A percentile compares a stretch with the other conserved stretches of the same genome.
These are phyloP conservation scores for Globisporangium yorkense DNA, from an alignment of 352 stramenopile genomes.

Conservation along the genomic window DNA sequence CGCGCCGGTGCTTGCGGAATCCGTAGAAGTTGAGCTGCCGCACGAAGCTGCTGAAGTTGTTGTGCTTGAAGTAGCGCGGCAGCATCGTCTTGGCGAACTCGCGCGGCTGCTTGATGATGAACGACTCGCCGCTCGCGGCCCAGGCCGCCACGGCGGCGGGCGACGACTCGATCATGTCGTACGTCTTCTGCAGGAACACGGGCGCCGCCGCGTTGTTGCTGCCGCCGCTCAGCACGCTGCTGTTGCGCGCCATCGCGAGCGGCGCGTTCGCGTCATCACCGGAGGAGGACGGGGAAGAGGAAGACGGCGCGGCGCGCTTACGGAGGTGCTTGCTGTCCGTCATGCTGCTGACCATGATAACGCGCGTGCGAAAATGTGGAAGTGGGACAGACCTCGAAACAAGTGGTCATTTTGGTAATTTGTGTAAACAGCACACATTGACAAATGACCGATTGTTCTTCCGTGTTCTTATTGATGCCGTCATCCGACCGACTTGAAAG, in stretches of 20 bases:
- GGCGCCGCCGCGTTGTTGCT: constrained; percentile 27
- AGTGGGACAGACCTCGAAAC: not conserved
- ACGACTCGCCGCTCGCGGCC: constrained; percentile 75
- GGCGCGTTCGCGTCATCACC: not conserved
- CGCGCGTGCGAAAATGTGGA: too few relatives aligned
- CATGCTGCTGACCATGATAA: not conserved
- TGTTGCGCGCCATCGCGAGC: constrained; percentile 19
- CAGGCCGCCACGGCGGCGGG: constrained; percentile 69
- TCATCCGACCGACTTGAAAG: too few relatives aligned
- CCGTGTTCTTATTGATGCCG: too few relatives aligned
- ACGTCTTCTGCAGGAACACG: constrained; percentile 91
- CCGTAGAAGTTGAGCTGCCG: constrained; percentile 93
- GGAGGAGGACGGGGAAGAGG: not conserved
- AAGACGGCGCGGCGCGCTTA: constrained; percentile 1
- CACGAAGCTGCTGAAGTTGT: constrained; percentile 93
- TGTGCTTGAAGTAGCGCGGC: constrained; percentile 93
- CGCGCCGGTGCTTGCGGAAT: constrained; percentile 92
- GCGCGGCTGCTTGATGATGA: constrained; percentile 90
- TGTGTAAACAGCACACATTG: too few relatives aligned
- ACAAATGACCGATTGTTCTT: too few relatives aligned
- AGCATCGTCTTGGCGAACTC: constrained; percentile 90
- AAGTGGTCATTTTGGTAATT: not conserved
- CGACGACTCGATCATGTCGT: constrained; percentile 91
- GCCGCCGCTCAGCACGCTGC: constrained; percentile 6
- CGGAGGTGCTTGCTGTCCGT: constrained; percentile 12